phyloP scores from a whole-genome alignment of 345 rosid species.

The Diplotaxis tenuifolia region DNA sequence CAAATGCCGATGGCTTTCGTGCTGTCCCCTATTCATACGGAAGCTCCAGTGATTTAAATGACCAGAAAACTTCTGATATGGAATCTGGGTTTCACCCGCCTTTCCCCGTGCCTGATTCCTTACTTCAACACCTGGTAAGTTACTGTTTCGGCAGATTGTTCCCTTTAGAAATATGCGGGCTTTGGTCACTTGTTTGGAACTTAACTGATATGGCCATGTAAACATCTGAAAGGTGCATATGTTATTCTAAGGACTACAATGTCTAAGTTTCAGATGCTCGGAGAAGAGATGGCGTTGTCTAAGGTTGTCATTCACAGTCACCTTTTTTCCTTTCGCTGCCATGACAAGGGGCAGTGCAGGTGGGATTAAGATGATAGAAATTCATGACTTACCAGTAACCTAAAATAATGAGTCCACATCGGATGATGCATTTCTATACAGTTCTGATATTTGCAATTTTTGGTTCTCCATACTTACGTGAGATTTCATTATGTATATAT shows the following conservation, averaged over 20 bases:
- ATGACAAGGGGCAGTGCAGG: slow-evolving; percentile 92
- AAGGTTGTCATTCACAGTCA: slow-evolving; percentile 65
- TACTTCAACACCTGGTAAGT: slow-evolving; percentile 80
- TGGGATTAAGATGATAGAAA: slow-evolving; percentile 88
- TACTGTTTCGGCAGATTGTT: slow-evolving; percentile 21
- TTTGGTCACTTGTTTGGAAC: slow-evolving; percentile 43
- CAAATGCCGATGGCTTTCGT: slow-evolving; percentile 43
- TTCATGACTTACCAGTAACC: slow-evolving; percentile 50
- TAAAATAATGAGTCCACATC: slow-evolving; percentile 48
- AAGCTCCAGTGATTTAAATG: slow-evolving; percentile 42
- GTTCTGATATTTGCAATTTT: slow-evolving; percentile 59
- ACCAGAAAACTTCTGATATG: slow-evolving; percentile 42
- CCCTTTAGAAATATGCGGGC: slow-evolving; percentile 23
- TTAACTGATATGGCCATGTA: slow-evolving; percentile 52
- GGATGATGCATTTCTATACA: slow-evolving; percentile 57
- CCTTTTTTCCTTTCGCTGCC: slow-evolving; percentile 95
- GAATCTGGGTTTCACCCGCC: slow-evolving; percentile 72
- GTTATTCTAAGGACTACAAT: slow-evolving; percentile 96
- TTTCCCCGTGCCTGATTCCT: slow-evolving; percentile 65
- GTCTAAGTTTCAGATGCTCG: slow-evolving; percentile 99
- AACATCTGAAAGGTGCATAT: slow-evolving; percentile 72
- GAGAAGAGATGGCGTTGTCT: slow-evolving; percentile 66
- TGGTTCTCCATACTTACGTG: slow-evolving; percentile 53
- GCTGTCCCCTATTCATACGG: slow-evolving; percentile 80
- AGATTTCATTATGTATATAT: slow-evolving; percentile 41